phyloP scores from a whole-genome alignment of 2,329 filamentous ascomycete species.

The Aspergillus versicolor region DNA sequence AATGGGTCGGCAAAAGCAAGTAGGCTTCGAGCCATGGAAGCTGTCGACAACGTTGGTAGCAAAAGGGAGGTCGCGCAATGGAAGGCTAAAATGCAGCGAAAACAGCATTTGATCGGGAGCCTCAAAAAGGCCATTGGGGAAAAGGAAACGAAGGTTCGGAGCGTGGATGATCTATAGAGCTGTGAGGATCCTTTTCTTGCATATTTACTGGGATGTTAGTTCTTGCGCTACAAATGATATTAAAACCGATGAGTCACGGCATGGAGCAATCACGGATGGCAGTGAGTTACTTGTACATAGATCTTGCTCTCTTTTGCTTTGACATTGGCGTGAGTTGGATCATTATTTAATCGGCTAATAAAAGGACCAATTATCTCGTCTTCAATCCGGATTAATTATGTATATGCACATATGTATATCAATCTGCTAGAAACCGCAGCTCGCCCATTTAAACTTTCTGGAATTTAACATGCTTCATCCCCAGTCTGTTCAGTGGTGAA shows the following conservation, averaged over 20 bases:
- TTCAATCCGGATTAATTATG: not conserved
- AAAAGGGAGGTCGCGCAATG: slow-evolving; percentile 34
- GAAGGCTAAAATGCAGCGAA: slow-evolving; percentile 37
- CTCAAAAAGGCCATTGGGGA: slow-evolving; percentile 37
- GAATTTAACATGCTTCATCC: slow-evolving; percentile 36
- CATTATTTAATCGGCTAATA: slow-evolving; percentile 1
- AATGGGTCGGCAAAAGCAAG: slow-evolving; percentile 35
- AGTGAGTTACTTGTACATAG: slow-evolving; percentile 15
- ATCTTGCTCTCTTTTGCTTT: slow-evolving; percentile 8
- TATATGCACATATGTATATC: not conserved
- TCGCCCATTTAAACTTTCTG: slow-evolving; percentile 1
- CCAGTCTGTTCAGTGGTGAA: slow-evolving; percentile 37
- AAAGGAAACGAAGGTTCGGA: slow-evolving; percentile 34
- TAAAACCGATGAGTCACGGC: slow-evolving; percentile 9
- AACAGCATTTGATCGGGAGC: slow-evolving; percentile 34
- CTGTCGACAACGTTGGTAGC: slow-evolving; percentile 22
- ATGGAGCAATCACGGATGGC: slow-evolving; percentile 5
- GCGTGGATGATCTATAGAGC: slow-evolving; percentile 32
- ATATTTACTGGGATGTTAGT: slow-evolving; percentile 5
- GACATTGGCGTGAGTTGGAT: slow-evolving; percentile 7
- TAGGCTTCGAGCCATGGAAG: slow-evolving; percentile 33
- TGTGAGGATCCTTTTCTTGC: slow-evolving; percentile 4
- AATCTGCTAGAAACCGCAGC: not conserved
- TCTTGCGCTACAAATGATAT: slow-evolving; percentile 7
- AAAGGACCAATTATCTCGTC: not conserved